Conservation (phyloP, 179 eudicot species). For the Sideroxylon spinosum region DNA sequence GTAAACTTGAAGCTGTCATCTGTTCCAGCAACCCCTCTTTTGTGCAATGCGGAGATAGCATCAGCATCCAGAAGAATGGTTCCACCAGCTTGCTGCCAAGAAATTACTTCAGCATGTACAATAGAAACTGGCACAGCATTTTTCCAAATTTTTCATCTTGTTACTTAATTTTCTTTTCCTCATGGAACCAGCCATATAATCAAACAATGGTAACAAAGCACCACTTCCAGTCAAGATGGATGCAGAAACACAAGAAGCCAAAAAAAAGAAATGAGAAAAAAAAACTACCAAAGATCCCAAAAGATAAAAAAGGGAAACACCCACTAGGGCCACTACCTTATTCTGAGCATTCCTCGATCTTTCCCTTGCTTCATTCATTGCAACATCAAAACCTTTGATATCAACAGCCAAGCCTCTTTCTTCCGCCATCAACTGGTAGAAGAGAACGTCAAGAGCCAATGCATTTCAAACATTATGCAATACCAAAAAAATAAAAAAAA, state of each 20-base stretch:
- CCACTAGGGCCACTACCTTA: slow-evolving; percentile 42
- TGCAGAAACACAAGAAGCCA: background rate
- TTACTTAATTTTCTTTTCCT: background rate
- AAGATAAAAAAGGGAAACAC: background rate
- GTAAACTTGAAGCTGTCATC: slow-evolving; percentile 73
- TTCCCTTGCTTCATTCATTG: slow-evolving; percentile 92
- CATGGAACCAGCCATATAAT: background rate
- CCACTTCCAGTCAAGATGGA: background rate
- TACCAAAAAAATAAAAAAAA: background rate
- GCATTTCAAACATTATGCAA: too few species aligned
- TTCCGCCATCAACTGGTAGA: slow-evolving; percentile 86
- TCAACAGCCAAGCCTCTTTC: slow-evolving; percentile 84
- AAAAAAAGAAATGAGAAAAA: background rate
- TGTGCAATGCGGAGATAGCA: slow-evolving; percentile 77
- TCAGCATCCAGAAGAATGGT: slow-evolving; percentile 82
- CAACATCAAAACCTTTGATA: slow-evolving; percentile 58
- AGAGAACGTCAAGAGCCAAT: slow-evolving; percentile 15
- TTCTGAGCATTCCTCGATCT: slow-evolving; percentile 80
- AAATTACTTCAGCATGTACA: background rate
- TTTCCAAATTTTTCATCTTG: background rate
- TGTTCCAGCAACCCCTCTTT: slow-evolving; percentile 60
- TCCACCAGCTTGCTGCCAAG: slow-evolving; percentile 77
- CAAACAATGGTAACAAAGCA: background rate
- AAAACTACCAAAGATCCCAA: too few species aligned
- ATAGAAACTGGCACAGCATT: slow-evolving; percentile 2